phyloP scores from a whole-genome alignment of 2,329 filamentous ascomycete genomes.

The Macrophomina pseudophaseolina region DNA sequence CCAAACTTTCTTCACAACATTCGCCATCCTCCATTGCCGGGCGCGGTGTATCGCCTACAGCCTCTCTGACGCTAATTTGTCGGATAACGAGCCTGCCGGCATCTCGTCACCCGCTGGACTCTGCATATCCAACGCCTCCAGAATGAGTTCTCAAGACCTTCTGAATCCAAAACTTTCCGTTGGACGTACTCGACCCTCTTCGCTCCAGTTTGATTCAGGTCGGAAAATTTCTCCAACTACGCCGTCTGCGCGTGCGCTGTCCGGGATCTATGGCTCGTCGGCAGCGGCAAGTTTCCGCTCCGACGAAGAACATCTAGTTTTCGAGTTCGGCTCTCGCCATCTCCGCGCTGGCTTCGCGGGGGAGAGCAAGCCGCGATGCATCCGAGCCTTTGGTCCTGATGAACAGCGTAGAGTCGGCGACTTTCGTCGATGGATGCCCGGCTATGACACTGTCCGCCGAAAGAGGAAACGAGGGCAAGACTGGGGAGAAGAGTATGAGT shows the following conservation, averaged over 20 bases:
- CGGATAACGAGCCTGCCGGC: not conserved
- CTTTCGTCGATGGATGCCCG: slow-evolving; percentile 71
- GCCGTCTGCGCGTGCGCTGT: slow-evolving; percentile 66
- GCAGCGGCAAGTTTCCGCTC: slow-evolving; percentile 59
- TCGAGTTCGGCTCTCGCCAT: slow-evolving; percentile 82
- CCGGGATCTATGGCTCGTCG: slow-evolving; percentile 62
- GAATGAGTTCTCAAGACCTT: slow-evolving; percentile 16
- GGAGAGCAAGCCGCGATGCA: slow-evolving; percentile 74
- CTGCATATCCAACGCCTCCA: not conserved
- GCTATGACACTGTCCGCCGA: slow-evolving; percentile 56
- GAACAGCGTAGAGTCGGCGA: slow-evolving; percentile 80
- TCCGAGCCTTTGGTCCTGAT: slow-evolving; percentile 74
- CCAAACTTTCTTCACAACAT: not conserved
- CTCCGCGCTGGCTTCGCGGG: slow-evolving; percentile 86
- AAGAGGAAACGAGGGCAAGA: slow-evolving; percentile 53
- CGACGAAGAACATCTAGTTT: slow-evolving; percentile 81
- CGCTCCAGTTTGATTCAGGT: slow-evolving; percentile 11
- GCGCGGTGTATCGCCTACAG: not conserved
- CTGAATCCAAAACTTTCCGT: slow-evolving; percentile 12
- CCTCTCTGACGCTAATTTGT: not conserved
- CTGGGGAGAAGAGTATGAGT: slow-evolving; percentile 70
- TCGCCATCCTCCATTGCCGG: not conserved
- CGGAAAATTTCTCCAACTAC: slow-evolving; percentile 52
- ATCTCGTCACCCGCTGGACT: not conserved
- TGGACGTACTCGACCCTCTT: slow-evolving; percentile 17